phyloP scores from a whole-genome alignment of 371 early-diverging fungal species.

The Mucor indicus region DNA sequence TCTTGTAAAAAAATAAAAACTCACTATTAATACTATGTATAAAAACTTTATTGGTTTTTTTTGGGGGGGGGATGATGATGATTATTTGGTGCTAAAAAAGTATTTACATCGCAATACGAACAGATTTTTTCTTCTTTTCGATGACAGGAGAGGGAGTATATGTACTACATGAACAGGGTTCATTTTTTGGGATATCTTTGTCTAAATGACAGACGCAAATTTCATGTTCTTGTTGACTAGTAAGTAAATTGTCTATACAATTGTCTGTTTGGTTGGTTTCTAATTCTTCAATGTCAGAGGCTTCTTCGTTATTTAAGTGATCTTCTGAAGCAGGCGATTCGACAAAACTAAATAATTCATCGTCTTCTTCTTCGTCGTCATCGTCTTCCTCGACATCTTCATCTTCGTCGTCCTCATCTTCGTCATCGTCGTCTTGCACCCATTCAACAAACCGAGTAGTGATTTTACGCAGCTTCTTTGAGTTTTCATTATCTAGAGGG shows the following conservation, averaged over 20 bases:
- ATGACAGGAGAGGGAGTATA: constrained; percentile 7
- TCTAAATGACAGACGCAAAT: constrained; percentile 18
- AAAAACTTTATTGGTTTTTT: too few species aligned
- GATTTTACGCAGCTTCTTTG: constrained; percentile 6
- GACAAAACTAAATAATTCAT: constrained; percentile 7
- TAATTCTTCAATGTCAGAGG: constrained; percentile 16
- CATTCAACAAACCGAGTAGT: constrained; percentile 17
- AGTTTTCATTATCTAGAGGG: constrained; percentile 4
- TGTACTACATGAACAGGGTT: constrained; percentile 16
- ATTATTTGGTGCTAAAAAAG: too few species aligned
- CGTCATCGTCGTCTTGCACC: constrained; percentile 16
- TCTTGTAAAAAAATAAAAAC: too few species aligned
- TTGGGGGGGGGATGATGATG: too few species aligned
- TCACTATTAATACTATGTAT: background rate
- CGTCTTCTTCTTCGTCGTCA: constrained; percentile 19
- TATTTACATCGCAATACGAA: constrained; percentile 27
- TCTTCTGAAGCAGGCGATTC: constrained; percentile 16
- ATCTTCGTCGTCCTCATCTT: constrained; percentile 8
- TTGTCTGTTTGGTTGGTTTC: background rate
- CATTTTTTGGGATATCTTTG: constrained; percentile 1
- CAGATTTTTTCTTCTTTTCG: constrained; percentile 24
- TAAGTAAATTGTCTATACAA: constrained; percentile 6
- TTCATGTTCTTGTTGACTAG: constrained; percentile 4
- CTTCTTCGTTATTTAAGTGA: constrained; percentile 10
- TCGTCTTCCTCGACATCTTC: background rate